A percentile compares a stretch with the other conserved stretches of the same genome.
Evolutionary conservation across 2,329 filamentous ascomycete species (phyloP).

Genomic region (Triangularia setosa): DNA sequence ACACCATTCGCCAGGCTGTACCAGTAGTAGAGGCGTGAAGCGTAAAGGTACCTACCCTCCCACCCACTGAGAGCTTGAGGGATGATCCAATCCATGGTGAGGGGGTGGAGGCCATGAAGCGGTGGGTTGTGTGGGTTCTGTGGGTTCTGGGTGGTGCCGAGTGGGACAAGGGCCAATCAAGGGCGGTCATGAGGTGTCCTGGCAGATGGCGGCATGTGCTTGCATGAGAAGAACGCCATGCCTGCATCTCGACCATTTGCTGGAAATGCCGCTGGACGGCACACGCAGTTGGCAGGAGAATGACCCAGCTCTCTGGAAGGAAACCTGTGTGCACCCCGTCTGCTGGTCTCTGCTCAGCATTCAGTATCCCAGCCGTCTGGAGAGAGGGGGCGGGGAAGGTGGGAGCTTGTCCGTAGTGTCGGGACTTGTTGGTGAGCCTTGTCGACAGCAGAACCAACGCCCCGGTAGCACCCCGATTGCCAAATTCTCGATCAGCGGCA

Average conservation of each 20-base stretch:
- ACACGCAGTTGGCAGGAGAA: slow-evolving; percentile 8
- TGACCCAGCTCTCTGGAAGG: slow-evolving; percentile 19
- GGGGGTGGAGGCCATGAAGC: slow-evolving; percentile 16
- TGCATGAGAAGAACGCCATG: slow-evolving; percentile 24
- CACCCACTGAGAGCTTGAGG: background rate
- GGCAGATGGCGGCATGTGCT: slow-evolving; percentile 17
- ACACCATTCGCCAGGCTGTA: background rate
- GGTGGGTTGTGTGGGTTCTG: slow-evolving; percentile 14
- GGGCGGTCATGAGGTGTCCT: slow-evolving; percentile 8
- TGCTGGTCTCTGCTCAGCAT: background rate
- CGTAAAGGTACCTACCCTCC: background rate
- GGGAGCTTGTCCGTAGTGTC: slow-evolving; percentile 1
- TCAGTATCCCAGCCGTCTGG: slow-evolving; percentile 5
- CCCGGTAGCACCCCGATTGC: background rate
- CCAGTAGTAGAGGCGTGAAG: background rate
- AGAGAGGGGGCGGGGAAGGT: slow-evolving; percentile 2
- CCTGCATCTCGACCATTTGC: slow-evolving; percentile 21
- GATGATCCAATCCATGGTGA: slow-evolving; percentile 1
- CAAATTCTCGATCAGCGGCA: background rate
- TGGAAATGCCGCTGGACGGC: slow-evolving; percentile 15
- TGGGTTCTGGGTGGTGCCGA: slow-evolving; percentile 8
- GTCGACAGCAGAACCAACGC: slow-evolving; percentile 1
- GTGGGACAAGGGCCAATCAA: slow-evolving; percentile 21
- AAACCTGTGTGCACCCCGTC: background rate
- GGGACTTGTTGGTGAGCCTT: background rate